Base-by-base conservation (phyloP, 73 alveolate species). In the Blepharisma stoltei region DNA sequence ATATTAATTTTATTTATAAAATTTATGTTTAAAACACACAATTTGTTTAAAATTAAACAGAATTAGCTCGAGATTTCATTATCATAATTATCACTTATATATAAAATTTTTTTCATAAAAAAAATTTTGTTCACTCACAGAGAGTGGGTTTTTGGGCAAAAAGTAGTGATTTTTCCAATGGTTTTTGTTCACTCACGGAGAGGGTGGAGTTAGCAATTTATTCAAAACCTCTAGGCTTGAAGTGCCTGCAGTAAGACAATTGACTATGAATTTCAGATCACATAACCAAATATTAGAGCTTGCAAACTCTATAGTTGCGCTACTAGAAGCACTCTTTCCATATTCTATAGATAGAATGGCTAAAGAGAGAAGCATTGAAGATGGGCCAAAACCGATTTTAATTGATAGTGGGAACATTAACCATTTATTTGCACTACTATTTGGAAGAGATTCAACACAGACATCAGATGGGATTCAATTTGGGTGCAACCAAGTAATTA, bases 401-500 rank as follows among this genome's bases (percentile, higher is more conserved):
- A 25, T 80, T 23, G 49, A 38, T 43, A 46, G 43, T 21, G 43
- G 54, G 32, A 54, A 66, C 46, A 46, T 65, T 6, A 69, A 81
- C 21, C 45, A 49, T 21, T 77, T 81, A 7, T 38, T 53, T 14
- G 32, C 47, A 14, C 37, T 85, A 23, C 44, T 83, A 11, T 53
- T 66, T 14, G 84, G 71, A 20, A 43, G 52, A 18, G 14, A 20
- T 9, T 21, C 11, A 14, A 46, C 41, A 55, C 48, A 38, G 46
- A 44, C 55, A 47, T 77, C 27, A 83, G 43, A 67, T 53, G 68
- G 27, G 54, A 77, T 81, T 6, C 55, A 71, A 21, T 91, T 91
- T 78, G 97, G 97, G 9, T 88, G 97, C 70, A 71, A 82, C 78
- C 81, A 91, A 52, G 97, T 91, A 0, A 83, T 88, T 6, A 81